Evolutionary conservation across 73 alveolate genomes (phyloP).

Genomic region (Breviolum minutum): DNA sequence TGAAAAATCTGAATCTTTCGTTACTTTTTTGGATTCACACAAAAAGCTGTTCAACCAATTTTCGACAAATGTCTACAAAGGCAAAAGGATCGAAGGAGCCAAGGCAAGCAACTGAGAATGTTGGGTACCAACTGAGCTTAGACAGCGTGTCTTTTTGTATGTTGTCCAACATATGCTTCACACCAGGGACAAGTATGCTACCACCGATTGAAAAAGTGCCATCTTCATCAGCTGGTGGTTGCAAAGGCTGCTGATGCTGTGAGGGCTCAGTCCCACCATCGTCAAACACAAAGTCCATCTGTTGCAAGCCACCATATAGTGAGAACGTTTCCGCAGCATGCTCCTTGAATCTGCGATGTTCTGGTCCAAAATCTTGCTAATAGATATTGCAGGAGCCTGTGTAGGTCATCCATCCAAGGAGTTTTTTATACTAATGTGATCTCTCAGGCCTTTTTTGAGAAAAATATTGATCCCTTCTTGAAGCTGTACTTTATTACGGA

Average conservation of each 20-base stretch:
- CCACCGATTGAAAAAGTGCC: background rate
- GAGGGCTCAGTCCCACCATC: background rate
- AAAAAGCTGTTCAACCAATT: too few species aligned
- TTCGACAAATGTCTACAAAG: background rate
- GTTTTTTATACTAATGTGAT: too few species aligned
- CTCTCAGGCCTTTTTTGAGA: too few species aligned
- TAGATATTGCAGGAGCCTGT: background rate
- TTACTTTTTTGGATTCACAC: background rate
- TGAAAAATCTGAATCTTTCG: background rate
- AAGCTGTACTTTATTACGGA: too few species aligned
- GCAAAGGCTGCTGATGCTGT: background rate
- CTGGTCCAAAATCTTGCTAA: background rate
- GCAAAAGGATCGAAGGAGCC: background rate
- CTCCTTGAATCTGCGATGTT: background rate
- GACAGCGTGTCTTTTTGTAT: background rate
- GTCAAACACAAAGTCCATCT: background rate
- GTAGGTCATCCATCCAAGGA: too few species aligned
- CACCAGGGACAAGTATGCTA: conserved; percentile 3
- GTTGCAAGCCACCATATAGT: background rate
- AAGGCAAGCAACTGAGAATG: background rate
- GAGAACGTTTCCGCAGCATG: background rate
- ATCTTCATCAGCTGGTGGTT: background rate
- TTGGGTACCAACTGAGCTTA: background rate
- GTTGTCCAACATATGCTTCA: conserved; percentile 34
- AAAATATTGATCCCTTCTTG: too few species aligned